Evolutionary conservation across 2,329 filamentous ascomycete species (phyloP).

Genomic region (Colletotrichum sp.): DNA sequence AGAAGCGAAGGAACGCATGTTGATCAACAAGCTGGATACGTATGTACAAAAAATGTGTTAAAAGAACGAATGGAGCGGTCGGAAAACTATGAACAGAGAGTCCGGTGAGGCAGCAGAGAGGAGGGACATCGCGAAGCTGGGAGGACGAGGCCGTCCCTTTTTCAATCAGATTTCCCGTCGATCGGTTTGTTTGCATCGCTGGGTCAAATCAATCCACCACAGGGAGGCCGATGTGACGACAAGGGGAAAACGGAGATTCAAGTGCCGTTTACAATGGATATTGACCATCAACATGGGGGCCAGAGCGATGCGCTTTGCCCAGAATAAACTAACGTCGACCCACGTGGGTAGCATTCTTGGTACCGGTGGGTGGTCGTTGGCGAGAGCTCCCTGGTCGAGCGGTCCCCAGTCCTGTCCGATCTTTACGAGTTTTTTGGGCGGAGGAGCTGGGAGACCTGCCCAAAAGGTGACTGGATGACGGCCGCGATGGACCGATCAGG

Average conservation of each 20-base stretch:
- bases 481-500: background rate
- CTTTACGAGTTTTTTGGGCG: background rate
- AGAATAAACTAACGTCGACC: constrained; percentile 2
- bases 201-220: background rate
- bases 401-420: background rate
- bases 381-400: background rate
- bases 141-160: background rate
- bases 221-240: background rate
- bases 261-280: constrained; percentile 1
- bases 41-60: background rate
- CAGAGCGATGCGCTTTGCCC: background rate
- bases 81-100: background rate
- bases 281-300: background rate
- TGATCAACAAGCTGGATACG: background rate
- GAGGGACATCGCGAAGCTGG: background rate
- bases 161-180: background rate
- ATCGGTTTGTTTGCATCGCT: background rate
- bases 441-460: background rate
- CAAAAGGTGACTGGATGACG: background rate
- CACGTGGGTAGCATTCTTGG: background rate
- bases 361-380: background rate
- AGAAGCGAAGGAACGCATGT: constrained; percentile 15
- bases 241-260: constrained; percentile 7
- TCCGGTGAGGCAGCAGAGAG: background rate
- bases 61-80: background rate